Conservation (phyloP, 2,329 filamentous ascomycete genomes). For the Pyrenophora tritici-repentis region DNA sequence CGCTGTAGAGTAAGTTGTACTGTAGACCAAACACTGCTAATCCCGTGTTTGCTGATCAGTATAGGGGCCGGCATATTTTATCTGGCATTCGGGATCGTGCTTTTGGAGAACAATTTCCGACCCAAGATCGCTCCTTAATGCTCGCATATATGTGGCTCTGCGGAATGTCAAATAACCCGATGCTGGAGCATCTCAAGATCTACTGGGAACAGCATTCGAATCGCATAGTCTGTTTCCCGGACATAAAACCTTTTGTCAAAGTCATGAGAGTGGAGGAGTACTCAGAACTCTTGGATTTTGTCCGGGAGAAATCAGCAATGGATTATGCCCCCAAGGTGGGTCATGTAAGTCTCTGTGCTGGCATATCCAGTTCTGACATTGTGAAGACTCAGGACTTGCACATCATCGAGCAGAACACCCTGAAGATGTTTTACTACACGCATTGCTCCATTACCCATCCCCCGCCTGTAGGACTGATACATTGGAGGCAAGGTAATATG, state of each 20-base stretch:
- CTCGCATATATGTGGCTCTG: constrained; percentile 23
- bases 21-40: background rate
- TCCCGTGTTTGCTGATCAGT: background rate
- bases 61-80: constrained; percentile 13
- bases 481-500: background rate
- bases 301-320: too few species aligned
- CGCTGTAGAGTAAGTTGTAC: constrained; percentile 16
- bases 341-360: too few species aligned
- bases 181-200: constrained; percentile 24
- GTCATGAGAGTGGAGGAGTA: constrained; percentile 17
- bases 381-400: constrained; percentile 15
- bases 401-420: constrained; percentile 26
- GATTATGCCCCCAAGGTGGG: too few species aligned
- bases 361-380: background rate
- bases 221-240: constrained; percentile 33
- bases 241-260: constrained; percentile 33
- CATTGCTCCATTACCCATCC: constrained; percentile 18
- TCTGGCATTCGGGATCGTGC: constrained; percentile 12
- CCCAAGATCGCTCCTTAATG: constrained; percentile 21
- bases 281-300: constrained; percentile 17
- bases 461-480: background rate
- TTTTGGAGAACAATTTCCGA: constrained; percentile 14
- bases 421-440: constrained; percentile 37
- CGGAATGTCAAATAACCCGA: constrained; percentile 8
- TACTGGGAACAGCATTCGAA: constrained; percentile 30